Evolutionary conservation across 768 basidiomycete species (phyloP).

Genomic region (Polyporus arcularius): DNA sequence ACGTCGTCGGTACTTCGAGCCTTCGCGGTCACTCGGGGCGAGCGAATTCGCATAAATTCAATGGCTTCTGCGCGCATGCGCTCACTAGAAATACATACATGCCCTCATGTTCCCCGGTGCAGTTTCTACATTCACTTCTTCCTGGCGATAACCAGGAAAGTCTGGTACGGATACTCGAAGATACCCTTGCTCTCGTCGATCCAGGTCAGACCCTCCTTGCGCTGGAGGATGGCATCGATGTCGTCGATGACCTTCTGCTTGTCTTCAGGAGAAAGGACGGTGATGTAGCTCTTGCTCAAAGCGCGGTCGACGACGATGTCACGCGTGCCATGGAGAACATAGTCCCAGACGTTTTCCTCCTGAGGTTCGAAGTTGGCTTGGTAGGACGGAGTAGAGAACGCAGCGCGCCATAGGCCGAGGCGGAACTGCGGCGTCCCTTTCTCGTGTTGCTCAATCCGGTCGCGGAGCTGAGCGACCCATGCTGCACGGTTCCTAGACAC

Average conservation of each 20-base stretch:
- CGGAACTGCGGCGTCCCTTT: conserved; percentile 81
- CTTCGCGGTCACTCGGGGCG: no score
- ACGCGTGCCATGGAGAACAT: conserved; percentile 52
- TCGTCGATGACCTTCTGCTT: conserved; percentile 53
- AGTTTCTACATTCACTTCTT: conserved; percentile 38
- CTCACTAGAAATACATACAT: neutral
- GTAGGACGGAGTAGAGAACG: conserved; percentile 68
- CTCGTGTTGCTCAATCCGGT: conserved; percentile 70
- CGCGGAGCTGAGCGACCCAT: conserved; percentile 79
- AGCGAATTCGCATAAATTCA: no score
- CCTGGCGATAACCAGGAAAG: conserved; percentile 53
- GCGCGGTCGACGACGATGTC: conserved; percentile 66
- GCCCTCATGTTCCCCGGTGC: neutral
- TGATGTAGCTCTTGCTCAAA: conserved; percentile 84
- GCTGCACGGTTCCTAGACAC: conserved; percentile 49
- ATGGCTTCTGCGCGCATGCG: no score
- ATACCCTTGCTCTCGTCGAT: conserved; percentile 69
- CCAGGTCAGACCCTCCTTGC: conserved; percentile 69
- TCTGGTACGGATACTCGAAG: conserved; percentile 83
- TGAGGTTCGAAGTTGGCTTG: conserved; percentile 56
- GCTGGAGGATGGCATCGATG: conserved; percentile 55
- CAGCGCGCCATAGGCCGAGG: conserved; percentile 68
- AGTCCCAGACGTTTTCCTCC: conserved; percentile 56
- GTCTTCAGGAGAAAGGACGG: conserved; percentile 58
- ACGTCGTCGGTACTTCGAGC: no score